Conservation (phyloP, 441 rosid genomes). For the Jatropha multifida region DNA sequence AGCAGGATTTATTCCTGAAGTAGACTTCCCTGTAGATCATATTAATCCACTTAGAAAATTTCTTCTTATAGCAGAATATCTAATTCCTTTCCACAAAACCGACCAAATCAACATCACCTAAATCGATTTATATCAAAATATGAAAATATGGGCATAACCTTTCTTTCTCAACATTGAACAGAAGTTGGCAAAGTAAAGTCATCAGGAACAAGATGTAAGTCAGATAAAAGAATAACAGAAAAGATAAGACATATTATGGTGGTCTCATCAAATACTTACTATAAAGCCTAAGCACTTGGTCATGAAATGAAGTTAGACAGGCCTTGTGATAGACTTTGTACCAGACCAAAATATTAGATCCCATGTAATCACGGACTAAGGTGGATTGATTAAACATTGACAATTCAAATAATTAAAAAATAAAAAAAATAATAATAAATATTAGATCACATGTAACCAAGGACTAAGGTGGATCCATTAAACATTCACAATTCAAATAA, state of each 20-base stretch:
- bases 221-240: neutral
- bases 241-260: neutral
- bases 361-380: neutral
- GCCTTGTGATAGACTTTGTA: neutral
- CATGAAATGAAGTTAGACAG: neutral
- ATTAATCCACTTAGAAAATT: slow-evolving; percentile 9
- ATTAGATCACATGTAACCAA: no score
- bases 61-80: slow-evolving; percentile 2
- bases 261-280: neutral
- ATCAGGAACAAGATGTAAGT: neutral
- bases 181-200: neutral
- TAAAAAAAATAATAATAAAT: neutral
- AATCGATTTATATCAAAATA: neutral
- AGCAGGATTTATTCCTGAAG: slow-evolving; percentile 28
- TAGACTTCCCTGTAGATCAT: slow-evolving; percentile 46
- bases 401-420: neutral
- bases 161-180: neutral
- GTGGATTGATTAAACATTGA: neutral
- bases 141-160: neutral
- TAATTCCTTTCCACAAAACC: neutral
- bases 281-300: neutral
- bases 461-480: no score
- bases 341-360: neutral
- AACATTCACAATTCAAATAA: no score
- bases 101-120: slow-evolving; percentile 1